A percentile compares a stretch with the other conserved stretches of the same genome.
phyloP scores from a whole-genome alignment of 2,329 filamentous ascomycete genomes.

The Paraconiothyrium brasiliense region DNA sequence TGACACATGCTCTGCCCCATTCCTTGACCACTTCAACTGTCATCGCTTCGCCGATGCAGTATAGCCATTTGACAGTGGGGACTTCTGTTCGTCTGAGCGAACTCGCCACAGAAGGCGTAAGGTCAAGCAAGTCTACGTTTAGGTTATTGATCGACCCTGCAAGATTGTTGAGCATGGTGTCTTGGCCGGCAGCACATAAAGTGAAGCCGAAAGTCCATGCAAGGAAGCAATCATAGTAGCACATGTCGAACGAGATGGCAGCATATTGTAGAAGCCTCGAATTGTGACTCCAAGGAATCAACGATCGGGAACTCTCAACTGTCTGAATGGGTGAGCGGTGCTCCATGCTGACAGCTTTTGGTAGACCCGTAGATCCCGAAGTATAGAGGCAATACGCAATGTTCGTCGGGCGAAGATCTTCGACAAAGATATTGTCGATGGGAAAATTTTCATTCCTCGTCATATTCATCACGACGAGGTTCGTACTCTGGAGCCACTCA shows the following conservation, averaged over 20 bases:
- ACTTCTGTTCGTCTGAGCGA: conserved; percentile 45
- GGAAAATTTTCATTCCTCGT: conserved; percentile 18
- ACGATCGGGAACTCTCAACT: conserved; percentile 47
- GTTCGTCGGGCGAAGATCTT: conserved; percentile 34
- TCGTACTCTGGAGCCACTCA: conserved; percentile 21
- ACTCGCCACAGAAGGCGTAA: conserved; percentile 55
- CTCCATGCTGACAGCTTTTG: conserved; percentile 56
- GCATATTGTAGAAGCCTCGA: conserved; percentile 56
- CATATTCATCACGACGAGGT: conserved; percentile 29
- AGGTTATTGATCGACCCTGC: conserved; percentile 46
- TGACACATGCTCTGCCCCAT: conserved; percentile 54
- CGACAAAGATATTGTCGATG: conserved; percentile 36
- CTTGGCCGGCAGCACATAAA: conserved; percentile 52
- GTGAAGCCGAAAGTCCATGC: conserved; percentile 56
- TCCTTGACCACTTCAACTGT: conserved; percentile 47
- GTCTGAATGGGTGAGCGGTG: conserved; percentile 54
- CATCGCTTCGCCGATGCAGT: conserved; percentile 58
- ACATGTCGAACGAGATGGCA: conserved; percentile 57
- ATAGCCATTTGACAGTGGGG: conserved; percentile 53
- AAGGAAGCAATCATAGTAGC: conserved; percentile 58
- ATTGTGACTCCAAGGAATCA: conserved; percentile 51
- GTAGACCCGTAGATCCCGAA: conserved; percentile 55
- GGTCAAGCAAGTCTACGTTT: conserved; percentile 50
- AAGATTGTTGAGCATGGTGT: conserved; percentile 51
- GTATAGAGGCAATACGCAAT: conserved; percentile 57